These are phyloP conservation scores for Boletellus sp. DNA, from an alignment of 1,284 basidiomycete species.

Conservation along the genomic window DNA sequence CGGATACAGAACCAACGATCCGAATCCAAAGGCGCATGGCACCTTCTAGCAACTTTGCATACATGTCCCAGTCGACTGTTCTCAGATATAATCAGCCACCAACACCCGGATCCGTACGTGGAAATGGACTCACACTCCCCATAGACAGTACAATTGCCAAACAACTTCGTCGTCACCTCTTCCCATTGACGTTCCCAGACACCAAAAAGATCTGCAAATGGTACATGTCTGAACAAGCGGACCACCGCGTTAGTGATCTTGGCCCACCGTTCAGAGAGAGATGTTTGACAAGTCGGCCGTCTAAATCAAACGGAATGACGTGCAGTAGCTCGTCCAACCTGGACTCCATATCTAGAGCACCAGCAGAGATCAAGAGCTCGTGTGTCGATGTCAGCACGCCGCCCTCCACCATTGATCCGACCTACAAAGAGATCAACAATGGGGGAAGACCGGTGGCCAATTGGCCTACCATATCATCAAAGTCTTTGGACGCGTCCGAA, in stretches of 20 bases:
- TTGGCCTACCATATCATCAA: conserved; percentile 51
- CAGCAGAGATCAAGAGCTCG: conserved; percentile 47
- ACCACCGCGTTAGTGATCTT: neutral
- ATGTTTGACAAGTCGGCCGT: conserved; percentile 50
- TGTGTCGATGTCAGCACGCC: conserved; percentile 41
- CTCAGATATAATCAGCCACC: conserved; percentile 4
- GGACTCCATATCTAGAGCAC: conserved; percentile 51
- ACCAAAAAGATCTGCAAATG: conserved; percentile 44
- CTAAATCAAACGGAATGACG: conserved; percentile 47
- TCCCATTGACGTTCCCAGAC: conserved; percentile 46
- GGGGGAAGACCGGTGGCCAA: neutral
- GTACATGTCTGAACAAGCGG: conserved; percentile 1
- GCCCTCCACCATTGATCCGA: conserved; percentile 43
- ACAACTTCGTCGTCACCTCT: conserved; percentile 50
- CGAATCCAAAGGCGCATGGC: conserved; percentile 40
- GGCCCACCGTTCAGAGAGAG: conserved; percentile 46
- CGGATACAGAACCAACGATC: conserved; percentile 33
- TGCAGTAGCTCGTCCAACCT: conserved; percentile 46
- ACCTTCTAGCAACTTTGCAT: conserved; percentile 45
- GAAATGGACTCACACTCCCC: conserved; percentile 46
- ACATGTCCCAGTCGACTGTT: conserved; percentile 59
- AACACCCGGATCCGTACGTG: neutral
- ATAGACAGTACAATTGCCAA: conserved; percentile 47
- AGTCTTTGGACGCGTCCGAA: conserved; percentile 39
- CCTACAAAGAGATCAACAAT: conserved; percentile 33